These are phyloP conservation scores for Solanum pimpinellifolium DNA, from an alignment of 257 asterid genomes.

Conservation along the genomic window DNA sequence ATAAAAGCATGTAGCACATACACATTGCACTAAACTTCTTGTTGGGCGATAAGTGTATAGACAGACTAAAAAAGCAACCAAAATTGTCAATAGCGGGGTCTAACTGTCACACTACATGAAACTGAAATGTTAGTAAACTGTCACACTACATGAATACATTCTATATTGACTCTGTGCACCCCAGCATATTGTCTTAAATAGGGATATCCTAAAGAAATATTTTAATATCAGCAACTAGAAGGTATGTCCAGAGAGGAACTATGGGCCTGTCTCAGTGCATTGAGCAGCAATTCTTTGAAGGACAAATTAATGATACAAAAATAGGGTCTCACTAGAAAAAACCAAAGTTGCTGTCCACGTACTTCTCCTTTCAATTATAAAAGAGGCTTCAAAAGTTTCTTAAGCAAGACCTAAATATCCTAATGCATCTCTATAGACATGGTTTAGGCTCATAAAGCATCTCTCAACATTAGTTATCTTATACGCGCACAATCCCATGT, in stretches of 20 bases:
- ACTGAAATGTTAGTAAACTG: not conserved
- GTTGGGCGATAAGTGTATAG: not conserved
- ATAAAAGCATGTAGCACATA: not conserved
- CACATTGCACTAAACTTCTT: not conserved
- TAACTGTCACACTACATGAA: not conserved
- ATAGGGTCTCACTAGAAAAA: not conserved
- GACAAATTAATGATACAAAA: not conserved
- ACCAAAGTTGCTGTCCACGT: not conserved
- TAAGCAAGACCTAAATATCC: not conserved
- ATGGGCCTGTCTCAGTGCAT: not conserved
- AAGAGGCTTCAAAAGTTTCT: not conserved
- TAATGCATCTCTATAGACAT: not conserved
- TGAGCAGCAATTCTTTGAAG: not conserved
- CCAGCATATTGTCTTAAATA: not conserved
- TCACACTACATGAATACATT: not conserved
- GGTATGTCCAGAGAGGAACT: not conserved
- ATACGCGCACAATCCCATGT: not conserved
- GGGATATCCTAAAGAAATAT: not conserved
- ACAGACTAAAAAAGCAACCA: not conserved
- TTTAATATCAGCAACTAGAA: not conserved
- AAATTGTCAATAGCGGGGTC: not conserved
- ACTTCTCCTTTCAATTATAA: not conserved
- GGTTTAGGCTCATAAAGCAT: not conserved
- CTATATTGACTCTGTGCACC: not conserved
- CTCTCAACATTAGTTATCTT: not conserved